Conservation (phyloP, 371 early-diverging fungal species). For the Lichtheimia corymbifera region DNA sequence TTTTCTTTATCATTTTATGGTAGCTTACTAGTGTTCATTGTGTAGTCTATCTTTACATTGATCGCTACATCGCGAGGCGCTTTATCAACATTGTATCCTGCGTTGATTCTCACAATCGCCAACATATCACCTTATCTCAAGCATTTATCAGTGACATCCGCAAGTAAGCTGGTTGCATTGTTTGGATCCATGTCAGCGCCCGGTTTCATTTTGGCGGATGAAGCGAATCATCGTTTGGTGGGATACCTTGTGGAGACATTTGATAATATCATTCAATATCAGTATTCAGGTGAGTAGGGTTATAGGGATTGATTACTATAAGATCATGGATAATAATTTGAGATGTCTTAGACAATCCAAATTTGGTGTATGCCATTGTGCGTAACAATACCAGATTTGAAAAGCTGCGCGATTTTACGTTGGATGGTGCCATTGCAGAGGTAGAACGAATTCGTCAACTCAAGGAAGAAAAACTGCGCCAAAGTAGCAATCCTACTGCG, state of each 20-base stretch:
- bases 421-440: conserved; percentile 63
- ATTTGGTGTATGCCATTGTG: conserved; percentile 77
- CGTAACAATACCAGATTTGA: conserved; percentile 68
- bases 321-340: background rate
- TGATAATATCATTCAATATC: conserved; percentile 83
- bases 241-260: conserved; percentile 76
- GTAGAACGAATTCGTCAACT: conserved; percentile 50
- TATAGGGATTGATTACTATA: background rate
- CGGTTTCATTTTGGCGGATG: conserved; percentile 77
- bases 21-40: background rate
- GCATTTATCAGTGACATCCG: conserved; percentile 68
- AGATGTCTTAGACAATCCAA: conserved; percentile 61
- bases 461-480: conserved; percentile 34
- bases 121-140: conserved; percentile 84
- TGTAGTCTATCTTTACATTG: conserved; percentile 70
- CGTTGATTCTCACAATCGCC: conserved; percentile 71
- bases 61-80: conserved; percentile 75
- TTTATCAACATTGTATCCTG: conserved; percentile 73
- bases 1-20: too few species aligned
- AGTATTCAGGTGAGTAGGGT: conserved; percentile 55
- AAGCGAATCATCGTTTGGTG: conserved; percentile 71
- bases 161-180: conserved; percentile 73
- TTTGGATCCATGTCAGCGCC: conserved; percentile 80
- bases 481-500: background rate
- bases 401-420: conserved; percentile 61